Conservation (phyloP, 2,329 filamentous ascomycete species). For the Diaporthe citri region DNA sequence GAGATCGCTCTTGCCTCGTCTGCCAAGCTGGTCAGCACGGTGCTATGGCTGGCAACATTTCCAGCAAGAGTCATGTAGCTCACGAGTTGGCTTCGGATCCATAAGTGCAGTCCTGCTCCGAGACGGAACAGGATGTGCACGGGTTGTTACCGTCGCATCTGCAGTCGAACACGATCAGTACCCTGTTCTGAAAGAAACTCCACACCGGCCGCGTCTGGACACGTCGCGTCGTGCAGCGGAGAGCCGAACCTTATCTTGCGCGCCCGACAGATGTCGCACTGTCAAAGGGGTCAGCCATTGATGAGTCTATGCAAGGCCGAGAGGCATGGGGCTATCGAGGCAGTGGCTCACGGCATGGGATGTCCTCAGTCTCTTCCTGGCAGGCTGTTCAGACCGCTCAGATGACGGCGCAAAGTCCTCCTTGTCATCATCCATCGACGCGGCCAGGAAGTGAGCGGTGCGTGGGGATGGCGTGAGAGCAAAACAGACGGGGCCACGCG, state of each 20-base stretch:
- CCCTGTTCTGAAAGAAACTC: not conserved
- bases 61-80: constrained; percentile 41
- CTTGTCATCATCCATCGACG: constrained; percentile 43
- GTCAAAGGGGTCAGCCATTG: constrained; percentile 27
- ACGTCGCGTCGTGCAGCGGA: constrained; percentile 1
- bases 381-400: constrained; percentile 41
- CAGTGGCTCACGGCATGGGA: constrained; percentile 55
- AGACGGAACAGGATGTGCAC: constrained; percentile 54
- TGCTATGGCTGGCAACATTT: not conserved
- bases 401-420: constrained; percentile 44
- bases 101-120: constrained; percentile 56
- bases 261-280: constrained; percentile 62
- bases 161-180: constrained; percentile 30
- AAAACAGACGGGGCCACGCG: not conserved
- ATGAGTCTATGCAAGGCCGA: not conserved
- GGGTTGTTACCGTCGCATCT: constrained; percentile 63
- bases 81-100: constrained; percentile 59
- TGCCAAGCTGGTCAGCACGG: constrained; percentile 41
- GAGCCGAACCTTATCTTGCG: constrained; percentile 59
- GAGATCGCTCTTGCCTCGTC: constrained; percentile 63
- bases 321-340: not conserved
- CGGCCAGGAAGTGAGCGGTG: not conserved
- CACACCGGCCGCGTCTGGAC: not conserved
- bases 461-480: not conserved
- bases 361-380: constrained; percentile 56